Evolutionary conservation across 768 basidiomycete species (phyloP).

Genomic region (Lactifluus volemus): DNA sequence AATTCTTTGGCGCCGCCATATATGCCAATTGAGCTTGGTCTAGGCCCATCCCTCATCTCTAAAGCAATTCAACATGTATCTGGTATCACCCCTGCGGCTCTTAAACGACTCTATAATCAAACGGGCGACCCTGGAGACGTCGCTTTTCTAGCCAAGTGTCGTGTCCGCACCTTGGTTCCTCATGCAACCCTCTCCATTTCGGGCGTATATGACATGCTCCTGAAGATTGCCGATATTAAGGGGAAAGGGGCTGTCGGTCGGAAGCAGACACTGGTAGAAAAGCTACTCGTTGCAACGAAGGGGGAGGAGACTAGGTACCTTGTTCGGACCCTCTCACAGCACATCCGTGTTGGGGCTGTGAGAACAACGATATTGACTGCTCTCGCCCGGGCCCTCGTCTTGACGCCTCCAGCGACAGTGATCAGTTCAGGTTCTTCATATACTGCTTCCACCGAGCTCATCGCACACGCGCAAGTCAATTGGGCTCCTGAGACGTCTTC

Average conservation of each 20-base stretch:
- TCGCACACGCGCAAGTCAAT: conserved; percentile 24
- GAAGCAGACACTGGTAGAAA: conserved; percentile 73
- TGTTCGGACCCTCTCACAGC: conserved; percentile 61
- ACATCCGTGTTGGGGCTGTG: conserved; percentile 84
- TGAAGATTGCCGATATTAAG: conserved; percentile 58
- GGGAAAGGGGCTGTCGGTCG: conserved; percentile 68
- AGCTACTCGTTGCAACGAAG: conserved; percentile 70
- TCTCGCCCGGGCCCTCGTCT: conserved; percentile 67
- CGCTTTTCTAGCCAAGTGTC: conserved; percentile 75
- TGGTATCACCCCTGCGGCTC: conserved; percentile 47
- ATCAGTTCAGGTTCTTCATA: conserved; percentile 23
- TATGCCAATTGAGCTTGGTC: conserved; percentile 56
- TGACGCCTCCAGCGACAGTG: conserved; percentile 37
- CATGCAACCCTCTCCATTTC: conserved; percentile 58
- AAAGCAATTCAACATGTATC: conserved; percentile 67
- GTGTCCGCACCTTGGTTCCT: conserved; percentile 61
- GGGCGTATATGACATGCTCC: conserved; percentile 56
- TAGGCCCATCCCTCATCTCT: conserved; percentile 59
- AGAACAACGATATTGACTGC: conserved; percentile 74
- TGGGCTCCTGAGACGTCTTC: conserved; percentile 21
- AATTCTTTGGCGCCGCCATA: conserved; percentile 76
- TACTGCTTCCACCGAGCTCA: conserved; percentile 27
- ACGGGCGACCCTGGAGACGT: conserved; percentile 80
- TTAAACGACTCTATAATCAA: conserved; percentile 58
- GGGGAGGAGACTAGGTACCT: conserved; percentile 88